These are phyloP conservation scores for Yueomyces sp. DNA, from an alignment of 1,139 yeast genomes.

Conservation along the genomic window DNA sequence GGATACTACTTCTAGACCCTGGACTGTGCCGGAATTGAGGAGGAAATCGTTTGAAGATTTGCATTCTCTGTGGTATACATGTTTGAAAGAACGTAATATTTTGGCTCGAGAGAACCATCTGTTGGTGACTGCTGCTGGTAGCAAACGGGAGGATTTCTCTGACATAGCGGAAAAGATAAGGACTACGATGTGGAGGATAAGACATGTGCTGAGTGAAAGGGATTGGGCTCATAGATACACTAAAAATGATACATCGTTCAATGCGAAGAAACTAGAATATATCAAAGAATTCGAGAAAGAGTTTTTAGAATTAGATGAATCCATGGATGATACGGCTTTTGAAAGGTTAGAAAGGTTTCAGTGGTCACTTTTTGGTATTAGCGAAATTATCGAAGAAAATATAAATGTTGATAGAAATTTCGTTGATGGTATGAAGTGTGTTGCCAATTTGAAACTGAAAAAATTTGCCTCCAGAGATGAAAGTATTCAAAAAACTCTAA, in stretches of 20 bases:
- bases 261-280: conserved; percentile 33
- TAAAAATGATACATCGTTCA: conserved; percentile 26
- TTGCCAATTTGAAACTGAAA: conserved; percentile 53
- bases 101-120: conserved; percentile 63
- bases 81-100: conserved; percentile 71
- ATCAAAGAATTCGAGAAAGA: conserved; percentile 44
- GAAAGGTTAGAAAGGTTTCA: conserved; percentile 69
- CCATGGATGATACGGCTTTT: conserved; percentile 47
- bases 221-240: conserved; percentile 60
- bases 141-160: conserved; percentile 20
- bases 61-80: conserved; percentile 81
- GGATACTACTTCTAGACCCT: conserved; percentile 54
- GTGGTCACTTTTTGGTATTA: conserved; percentile 70
- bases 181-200: conserved; percentile 60
- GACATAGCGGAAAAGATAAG: conserved; percentile 33
- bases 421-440: conserved; percentile 52
- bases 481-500: conserved; percentile 12
- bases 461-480: conserved; percentile 29
- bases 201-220: conserved; percentile 81
- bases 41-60: conserved; percentile 85
- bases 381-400: conserved; percentile 35
- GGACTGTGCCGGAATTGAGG: conserved; percentile 84
- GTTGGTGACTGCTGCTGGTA: conserved; percentile 28
- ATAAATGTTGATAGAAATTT: conserved; percentile 43
- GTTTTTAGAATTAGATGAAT: conserved; percentile 45